Evolutionary conservation across 352 stramenopile species (phyloP), one percentile per base, ranked within the genome.

Genomic region (Pythium brachiatum): DNA sequence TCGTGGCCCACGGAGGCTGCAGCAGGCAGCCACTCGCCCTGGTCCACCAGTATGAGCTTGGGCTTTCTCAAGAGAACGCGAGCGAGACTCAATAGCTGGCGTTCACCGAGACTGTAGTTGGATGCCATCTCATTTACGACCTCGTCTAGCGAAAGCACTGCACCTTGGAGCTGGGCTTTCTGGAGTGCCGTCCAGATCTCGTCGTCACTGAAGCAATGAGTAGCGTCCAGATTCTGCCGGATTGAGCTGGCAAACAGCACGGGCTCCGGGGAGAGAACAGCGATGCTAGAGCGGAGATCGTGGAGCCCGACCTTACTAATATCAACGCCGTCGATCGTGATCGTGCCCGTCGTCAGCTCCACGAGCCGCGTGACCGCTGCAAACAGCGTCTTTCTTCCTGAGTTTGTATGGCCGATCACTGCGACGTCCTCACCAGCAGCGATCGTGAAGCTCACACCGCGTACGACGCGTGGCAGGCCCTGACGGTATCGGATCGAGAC

Each of bases 31-130:
- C 15, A 21, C 2, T 67, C 55, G 13, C 58, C 60, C 57, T 73
- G 60, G 27, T 73, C 66, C 26, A 66, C 41, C 48, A 73, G n/a
- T 16, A 73, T 29, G 9, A 73, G 72, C 36, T 93, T 93, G 4
- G 87, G 77, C 20, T 93, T 86, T 15, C 85, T 75, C 9, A 98
- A 53, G 5, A 98, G 62, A 16, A 90, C 93, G 34, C 95, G 76
- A 2, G 93, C 94, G 60, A 99, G 96, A 66, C 92, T 98, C 3
- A 99, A 57, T 4, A 98, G 73, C 69, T 98, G 94, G 7, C 93
- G 69, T 73, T 98, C 86, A 15, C 95, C 94, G 39, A 97, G 87
- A 53, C 81, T 96, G 46, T 98, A 96, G 73, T 98, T 98, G 39
- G 86, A 78, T 11, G 92, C 95, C 38, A 79, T 78, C 61, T 98